These are phyloP conservation scores for Camellia granthamiana DNA, from an alignment of 148 eudicot species.

Conservation along the genomic window DNA sequence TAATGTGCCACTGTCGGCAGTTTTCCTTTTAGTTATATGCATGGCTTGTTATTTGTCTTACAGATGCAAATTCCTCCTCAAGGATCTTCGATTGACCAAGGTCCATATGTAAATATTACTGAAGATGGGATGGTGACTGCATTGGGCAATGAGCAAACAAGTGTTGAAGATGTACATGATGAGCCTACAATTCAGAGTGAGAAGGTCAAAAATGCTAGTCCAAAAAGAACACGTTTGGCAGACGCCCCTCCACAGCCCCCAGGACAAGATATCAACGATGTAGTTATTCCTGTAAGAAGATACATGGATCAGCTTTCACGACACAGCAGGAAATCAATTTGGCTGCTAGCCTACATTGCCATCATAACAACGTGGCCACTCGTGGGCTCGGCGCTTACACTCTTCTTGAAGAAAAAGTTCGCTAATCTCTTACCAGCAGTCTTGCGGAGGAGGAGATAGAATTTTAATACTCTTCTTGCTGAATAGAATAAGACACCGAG, in stretches of 20 bases:
- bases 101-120: constrained; percentile 58
- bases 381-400: constrained; percentile 53
- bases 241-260: constrained; percentile 18
- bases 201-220: constrained; percentile 18
- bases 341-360: constrained; percentile 79
- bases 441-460: constrained; percentile 31
- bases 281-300: constrained; percentile 37
- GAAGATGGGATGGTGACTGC: constrained; percentile 65
- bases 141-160: constrained; percentile 33
- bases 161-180: constrained; percentile 16
- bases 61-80: constrained; percentile 39
- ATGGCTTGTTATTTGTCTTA: constrained; percentile 7
- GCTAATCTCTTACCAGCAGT: constrained; percentile 26
- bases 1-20: not conserved
- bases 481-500: not conserved
- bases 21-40: not conserved
- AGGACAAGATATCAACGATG: constrained; percentile 22
- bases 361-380: constrained; percentile 68
- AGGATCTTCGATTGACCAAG: constrained; percentile 61
- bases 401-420: constrained; percentile 54
- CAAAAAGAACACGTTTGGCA: constrained; percentile 17
- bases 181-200: constrained; percentile 17
- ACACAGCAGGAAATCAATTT: constrained; percentile 55
- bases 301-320: constrained; percentile 61
- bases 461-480: not conserved